Base-by-base conservation (phyloP, 768 basidiomycete genomes). In the Suillus weaverae region DNA sequence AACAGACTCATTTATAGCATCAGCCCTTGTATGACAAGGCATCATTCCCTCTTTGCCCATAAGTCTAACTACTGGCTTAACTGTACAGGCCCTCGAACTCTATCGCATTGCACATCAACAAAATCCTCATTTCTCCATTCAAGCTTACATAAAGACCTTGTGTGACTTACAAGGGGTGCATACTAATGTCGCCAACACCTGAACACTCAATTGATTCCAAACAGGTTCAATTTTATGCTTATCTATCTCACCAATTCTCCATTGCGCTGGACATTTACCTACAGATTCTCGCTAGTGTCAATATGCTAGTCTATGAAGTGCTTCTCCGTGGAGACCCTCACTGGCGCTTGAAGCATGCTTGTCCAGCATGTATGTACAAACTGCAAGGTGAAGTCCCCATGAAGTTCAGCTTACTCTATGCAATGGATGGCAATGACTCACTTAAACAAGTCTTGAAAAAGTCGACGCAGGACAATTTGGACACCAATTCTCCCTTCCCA, bases 241-340 rank as follows among this genome's bases (percentile, higher is more conserved):
- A 62, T 50, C 50, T 71, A 13, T 60, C 54, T 2, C 11, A 51
- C 3, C 74, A 77, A 60, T 73, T 78, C 46, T 66, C 70, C 1
- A 66, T 70, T 20, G 66, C 70, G 0, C 73, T 67, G 46, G 73
- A 78, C 63, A 48, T 70, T 2, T 77, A 75, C 36, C 66, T 75
- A 6, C 68, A 71, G 13, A 64, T 78, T 18, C 70, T 60, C 0
- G 46, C 43, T 9, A 38, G 43, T 18, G 64, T 73, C 22, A 63
- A 74, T 7, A 18, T 20, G 1, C 62, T 64, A 3, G 67, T 73
- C 22, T 32, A 62, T 10, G 26, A 46, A 1, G 67, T 56, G 2
- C 66, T 78, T 13, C 53, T 59, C 1, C 43, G 46, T 2, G 48
- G 50, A 20, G 11, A 26, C 16, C 56, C 39, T 13, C 30, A 62